phyloP scores from a whole-genome alignment of 176 grass and related monocot species.

The Aegilops longissima region DNA sequence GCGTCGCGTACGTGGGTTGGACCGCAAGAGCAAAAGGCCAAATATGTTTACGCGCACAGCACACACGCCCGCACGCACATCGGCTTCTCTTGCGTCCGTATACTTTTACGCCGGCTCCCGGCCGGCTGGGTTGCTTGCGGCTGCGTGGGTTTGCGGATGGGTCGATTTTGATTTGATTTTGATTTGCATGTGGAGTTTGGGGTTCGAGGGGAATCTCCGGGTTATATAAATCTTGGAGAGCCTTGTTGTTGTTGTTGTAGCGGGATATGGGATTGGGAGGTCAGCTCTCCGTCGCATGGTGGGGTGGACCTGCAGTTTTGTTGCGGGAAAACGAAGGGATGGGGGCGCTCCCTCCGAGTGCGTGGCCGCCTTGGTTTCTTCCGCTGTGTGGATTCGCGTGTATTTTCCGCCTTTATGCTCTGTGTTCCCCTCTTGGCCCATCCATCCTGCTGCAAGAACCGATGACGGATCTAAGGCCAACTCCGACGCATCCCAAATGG shows the following conservation, averaged over 20 bases:
- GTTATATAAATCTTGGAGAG: background rate
- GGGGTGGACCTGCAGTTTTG: slow-evolving; percentile 23
- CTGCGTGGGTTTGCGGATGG: background rate
- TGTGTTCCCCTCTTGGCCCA: background rate
- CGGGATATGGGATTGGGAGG: background rate
- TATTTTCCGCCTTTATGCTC: background rate
- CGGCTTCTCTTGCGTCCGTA: too few relatives aligned
- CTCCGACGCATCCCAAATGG: too few relatives aligned
- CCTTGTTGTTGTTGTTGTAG: background rate
- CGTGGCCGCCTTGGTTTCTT: slow-evolving; percentile 8
- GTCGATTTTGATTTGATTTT: background rate
- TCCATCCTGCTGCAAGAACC: background rate
- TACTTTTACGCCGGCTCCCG: background rate
- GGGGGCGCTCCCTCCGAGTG: slow-evolving; percentile 15
- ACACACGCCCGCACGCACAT: background rate
- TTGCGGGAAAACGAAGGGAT: slow-evolving; percentile 47
- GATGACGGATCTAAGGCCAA: too few relatives aligned
- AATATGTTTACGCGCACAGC: slow-evolving; percentile 4
- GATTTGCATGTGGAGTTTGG: slow-evolving; percentile 31
- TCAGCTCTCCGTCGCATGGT: background rate
- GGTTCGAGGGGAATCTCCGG: slow-evolving; percentile 38
- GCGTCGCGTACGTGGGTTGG: background rate
- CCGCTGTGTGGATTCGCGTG: background rate
- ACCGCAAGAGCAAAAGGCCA: background rate
- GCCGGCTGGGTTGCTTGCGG: background rate